A percentile compares a stretch with the other conserved stretches of the same genome.
These are phyloP conservation scores for Paracorniculantispora psalliotae DNA, from an alignment of 2,329 filamentous ascomycete species.

Conservation along the genomic window DNA sequence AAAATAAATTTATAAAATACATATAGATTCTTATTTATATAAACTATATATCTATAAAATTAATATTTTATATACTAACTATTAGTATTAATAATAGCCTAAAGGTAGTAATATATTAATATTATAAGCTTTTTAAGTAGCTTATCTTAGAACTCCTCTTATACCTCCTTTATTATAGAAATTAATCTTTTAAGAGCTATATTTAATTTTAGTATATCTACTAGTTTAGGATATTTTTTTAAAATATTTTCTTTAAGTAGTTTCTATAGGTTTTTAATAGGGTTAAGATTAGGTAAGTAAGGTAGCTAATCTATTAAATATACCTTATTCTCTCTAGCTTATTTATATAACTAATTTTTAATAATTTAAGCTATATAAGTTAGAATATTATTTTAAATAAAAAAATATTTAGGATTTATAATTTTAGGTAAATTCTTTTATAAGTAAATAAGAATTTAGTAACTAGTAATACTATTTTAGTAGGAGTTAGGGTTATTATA, in stretches of 20 bases:
- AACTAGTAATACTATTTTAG: neutral
- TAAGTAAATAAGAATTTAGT: neutral
- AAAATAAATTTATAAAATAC: too few relatives aligned
- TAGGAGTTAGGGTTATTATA: neutral
- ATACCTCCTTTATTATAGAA: neutral
- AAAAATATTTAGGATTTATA: neutral
- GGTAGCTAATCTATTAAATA: slow-evolving; percentile 3
- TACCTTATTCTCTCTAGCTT: neutral
- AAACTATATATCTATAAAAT: too few relatives aligned
- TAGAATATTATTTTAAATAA: neutral
- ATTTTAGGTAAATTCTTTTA: neutral
- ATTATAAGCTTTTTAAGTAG: neutral
- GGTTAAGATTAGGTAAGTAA: slow-evolving; percentile 5
- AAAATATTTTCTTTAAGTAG: slow-evolving; percentile 11
- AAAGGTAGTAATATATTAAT: neutral
- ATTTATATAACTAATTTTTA: neutral
- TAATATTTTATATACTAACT: neutral
- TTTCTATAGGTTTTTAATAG: slow-evolving; percentile 9
- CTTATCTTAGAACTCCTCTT: neutral
- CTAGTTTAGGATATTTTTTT: neutral
- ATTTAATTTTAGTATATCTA: neutral
- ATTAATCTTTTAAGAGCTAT: neutral
- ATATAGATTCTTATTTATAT: too few relatives aligned
- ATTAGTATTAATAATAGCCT: neutral
- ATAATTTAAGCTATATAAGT: neutral